Evolutionary conservation across 306 rosid species (phyloP), one percentile per base, ranked within the genome.

Genomic region (Prunus armeniaca): DNA sequence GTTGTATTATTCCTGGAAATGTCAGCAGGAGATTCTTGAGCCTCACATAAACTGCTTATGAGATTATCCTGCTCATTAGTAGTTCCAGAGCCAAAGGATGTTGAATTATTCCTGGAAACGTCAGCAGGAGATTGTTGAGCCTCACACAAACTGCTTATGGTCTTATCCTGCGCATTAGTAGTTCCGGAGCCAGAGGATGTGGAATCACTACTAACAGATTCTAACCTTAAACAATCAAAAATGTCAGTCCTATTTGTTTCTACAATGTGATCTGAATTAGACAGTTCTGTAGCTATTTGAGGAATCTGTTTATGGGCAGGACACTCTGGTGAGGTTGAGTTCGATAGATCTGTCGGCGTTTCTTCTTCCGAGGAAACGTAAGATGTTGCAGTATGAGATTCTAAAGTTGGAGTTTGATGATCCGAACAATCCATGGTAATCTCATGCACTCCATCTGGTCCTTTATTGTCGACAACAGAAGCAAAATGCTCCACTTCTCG

Each of bases 1-100:
- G 79, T 81, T 65, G 96, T 74, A 84, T 72, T 76, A 83, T 76
- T 84, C 76, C 84, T 60, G n/a, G 88, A 80, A 79, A 87, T 47
- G 34, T 86, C 90, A 61, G 54, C 78, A 52, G 78, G 75, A 41
- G 82, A 52, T 65, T 86, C 93, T 81, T 86, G 85, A 74, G 87
- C 64, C 69, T 81, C 86, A 66, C 49, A 65, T 50, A 52, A 73
- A 51, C 58, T 79, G 83, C 79, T 82, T 57, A 56, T 57, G 78
- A 79, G 65, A 65, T 74, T 69, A 72, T 74, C 85, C n/a, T 67
- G 85, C 73, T 79, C 72, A 82, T 80, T 69, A 45, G 79, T 45
- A 69, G 32, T 74, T 45, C 69, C 75, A 17, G 87, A 80, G 51
- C 70, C 84, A 62, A 77, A 82, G 67, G 71, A 69, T 54, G 84